These are phyloP conservation scores for Capsicum chinense DNA, from an alignment of 257 asterid species.

Conservation along the genomic window DNA sequence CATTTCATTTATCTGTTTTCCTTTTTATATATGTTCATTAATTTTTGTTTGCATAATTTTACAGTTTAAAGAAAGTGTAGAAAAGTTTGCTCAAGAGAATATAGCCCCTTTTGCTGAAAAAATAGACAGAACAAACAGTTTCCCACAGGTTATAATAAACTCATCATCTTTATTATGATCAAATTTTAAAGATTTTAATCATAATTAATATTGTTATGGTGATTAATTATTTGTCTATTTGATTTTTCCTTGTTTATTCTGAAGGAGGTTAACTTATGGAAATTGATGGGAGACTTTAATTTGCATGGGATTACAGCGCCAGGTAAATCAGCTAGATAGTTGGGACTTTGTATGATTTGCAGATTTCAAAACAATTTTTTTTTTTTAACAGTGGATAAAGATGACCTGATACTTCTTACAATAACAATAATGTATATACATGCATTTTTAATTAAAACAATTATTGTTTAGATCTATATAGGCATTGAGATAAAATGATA, in stretches of 20 bases:
- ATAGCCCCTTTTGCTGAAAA: conserved; percentile 88
- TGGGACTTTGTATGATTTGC: too few species aligned
- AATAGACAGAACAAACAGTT: conserved; percentile 80
- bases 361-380: too few species aligned
- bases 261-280: conserved; percentile 93
- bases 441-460: too few species aligned
- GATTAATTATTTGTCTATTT: neutral
- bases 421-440: neutral
- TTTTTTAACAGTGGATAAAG: neutral
- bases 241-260: neutral
- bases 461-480: neutral
- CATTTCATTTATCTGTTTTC: neutral
- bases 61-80: conserved; percentile 97
- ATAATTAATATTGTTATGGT: neutral
- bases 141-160: conserved; percentile 65
- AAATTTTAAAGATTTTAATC: neutral
- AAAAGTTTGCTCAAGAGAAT: conserved; percentile 89
- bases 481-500: neutral
- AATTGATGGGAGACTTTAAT: conserved; percentile 92
- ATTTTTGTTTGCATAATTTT: conserved; percentile 6
- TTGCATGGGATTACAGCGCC: conserved; percentile 96
- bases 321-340: conserved; percentile 45
- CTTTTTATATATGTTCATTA: neutral
- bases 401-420: neutral
- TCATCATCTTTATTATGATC: neutral